Percentiles rank a stretch among this genome's conserved stretches.
These are phyloP conservation scores for Pyrenophora graminea DNA, from an alignment of 2,329 filamentous ascomycete genomes.

Conservation along the genomic window DNA sequence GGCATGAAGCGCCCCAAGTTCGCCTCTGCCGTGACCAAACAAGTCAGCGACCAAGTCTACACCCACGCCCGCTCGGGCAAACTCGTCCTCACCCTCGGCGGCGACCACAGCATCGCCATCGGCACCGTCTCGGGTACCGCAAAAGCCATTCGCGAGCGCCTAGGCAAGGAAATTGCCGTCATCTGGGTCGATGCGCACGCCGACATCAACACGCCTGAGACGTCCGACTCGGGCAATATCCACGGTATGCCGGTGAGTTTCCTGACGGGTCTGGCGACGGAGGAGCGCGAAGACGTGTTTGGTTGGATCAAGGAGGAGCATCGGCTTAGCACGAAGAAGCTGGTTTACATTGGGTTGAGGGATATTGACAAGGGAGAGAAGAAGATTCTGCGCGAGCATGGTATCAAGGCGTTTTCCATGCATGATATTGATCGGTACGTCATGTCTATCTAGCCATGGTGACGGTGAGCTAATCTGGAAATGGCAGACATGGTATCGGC, in stretches of 20 bases:
- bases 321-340: conserved; percentile 72
- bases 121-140: conserved; percentile 88
- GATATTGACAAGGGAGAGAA: conserved; percentile 96
- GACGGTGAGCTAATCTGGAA: neutral
- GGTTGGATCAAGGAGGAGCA: conserved; percentile 83
- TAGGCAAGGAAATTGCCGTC: conserved; percentile 83
- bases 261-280: conserved; percentile 79
- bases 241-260: conserved; percentile 98
- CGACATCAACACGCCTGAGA: conserved; percentile 96
- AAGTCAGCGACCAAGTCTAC: conserved; percentile 84
- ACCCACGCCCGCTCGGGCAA: conserved; percentile 79
- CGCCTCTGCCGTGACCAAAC: conserved; percentile 81
- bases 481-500: conserved; percentile 80
- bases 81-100: conserved; percentile 89
- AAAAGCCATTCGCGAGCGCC: conserved; percentile 80
- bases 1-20: conserved; percentile 92
- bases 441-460: too few relatives aligned
- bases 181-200: conserved; percentile 99
- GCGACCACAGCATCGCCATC: conserved; percentile 95
- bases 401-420: conserved; percentile 97
- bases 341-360: conserved; percentile 94
- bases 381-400: conserved; percentile 82
- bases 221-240: conserved; percentile 86
- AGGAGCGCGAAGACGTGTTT: conserved; percentile 78
- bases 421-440: conserved; percentile 82